These are phyloP conservation scores for Clavispora carvajalis DNA, from an alignment of 805 yeast genomes.

Conservation along the genomic window DNA sequence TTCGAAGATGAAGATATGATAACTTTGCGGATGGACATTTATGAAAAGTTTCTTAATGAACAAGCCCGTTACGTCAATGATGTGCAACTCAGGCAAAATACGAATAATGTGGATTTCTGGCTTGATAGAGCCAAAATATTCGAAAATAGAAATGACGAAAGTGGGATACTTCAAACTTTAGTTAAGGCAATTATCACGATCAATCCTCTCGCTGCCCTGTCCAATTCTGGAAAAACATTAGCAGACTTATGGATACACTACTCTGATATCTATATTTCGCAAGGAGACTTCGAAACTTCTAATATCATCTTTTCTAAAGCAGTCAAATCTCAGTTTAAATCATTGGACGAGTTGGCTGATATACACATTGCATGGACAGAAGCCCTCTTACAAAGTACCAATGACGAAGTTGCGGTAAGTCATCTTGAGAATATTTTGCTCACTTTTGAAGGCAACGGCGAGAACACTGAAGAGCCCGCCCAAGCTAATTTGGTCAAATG, in stretches of 20 bases:
- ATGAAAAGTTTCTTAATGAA: slow-evolving; percentile 42
- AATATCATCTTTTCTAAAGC: slow-evolving; percentile 60
- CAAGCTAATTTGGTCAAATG: slow-evolving; percentile 57
- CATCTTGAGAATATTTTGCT: slow-evolving; percentile 30
- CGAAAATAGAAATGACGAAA: slow-evolving; percentile 26
- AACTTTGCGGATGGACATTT: slow-evolving; percentile 6
- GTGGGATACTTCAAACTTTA: slow-evolving; percentile 43
- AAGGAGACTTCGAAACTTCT: slow-evolving; percentile 54
- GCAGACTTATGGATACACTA: slow-evolving; percentile 67
- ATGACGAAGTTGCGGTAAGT: slow-evolving; percentile 37
- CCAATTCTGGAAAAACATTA: slow-evolving; percentile 28
- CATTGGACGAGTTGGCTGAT: slow-evolving; percentile 58
- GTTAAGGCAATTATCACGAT: slow-evolving; percentile 62
- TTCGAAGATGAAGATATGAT: slow-evolving; percentile 12
- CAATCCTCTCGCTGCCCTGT: slow-evolving; percentile 46
- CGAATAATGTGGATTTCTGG: slow-evolving; percentile 67
- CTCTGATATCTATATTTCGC: slow-evolving; percentile 56
- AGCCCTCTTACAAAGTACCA: slow-evolving; percentile 46
- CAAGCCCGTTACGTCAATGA: slow-evolving; percentile 62
- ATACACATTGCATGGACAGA: slow-evolving; percentile 78
- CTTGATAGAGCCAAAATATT: slow-evolving; percentile 49
- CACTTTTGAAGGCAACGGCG: slow-evolving; percentile 15
- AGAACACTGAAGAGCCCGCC: slow-evolving; percentile 43
- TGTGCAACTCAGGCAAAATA: slow-evolving; percentile 56
- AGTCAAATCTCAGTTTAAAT: slow-evolving; percentile 61